These are phyloP conservation scores for Neurospora hispaniola DNA, from an alignment of 495 filamentous ascomycete genomes.

Conservation along the genomic window DNA sequence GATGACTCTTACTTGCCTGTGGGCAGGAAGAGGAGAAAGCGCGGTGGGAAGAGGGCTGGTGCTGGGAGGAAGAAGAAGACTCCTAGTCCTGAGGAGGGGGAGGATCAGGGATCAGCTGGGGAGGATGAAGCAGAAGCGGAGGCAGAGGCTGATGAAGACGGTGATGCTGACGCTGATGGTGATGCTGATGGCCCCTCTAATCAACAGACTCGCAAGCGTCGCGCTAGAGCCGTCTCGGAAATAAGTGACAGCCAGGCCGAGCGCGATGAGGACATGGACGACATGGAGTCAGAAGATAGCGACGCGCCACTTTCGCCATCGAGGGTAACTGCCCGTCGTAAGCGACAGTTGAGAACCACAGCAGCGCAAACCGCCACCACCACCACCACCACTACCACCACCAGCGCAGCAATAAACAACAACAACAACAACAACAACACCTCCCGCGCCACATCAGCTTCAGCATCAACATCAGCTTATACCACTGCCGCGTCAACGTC, in stretches of 20 bases:
- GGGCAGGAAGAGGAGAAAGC: conserved; percentile 12
- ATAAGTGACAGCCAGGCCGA: conserved; percentile 15
- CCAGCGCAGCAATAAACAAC: background rate
- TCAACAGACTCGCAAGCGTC: background rate
- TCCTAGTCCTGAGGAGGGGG: background rate
- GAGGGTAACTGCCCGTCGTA: background rate
- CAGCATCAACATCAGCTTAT: background rate
- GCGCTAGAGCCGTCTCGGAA: conserved; percentile 4
- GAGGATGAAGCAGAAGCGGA: background rate
- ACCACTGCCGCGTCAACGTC: background rate
- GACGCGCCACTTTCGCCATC: conserved; percentile 1
- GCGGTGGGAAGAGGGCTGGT: conserved; percentile 19
- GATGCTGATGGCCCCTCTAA: background rate
- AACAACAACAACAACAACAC: background rate
- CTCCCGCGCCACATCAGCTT: background rate
- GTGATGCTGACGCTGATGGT: background rate
- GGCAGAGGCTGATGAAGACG: background rate
- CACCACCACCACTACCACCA: background rate
- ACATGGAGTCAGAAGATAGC: conserved; percentile 5
- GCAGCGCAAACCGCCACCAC: background rate
- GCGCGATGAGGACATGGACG: background rate
- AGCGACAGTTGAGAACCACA: background rate
- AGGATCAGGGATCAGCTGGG: background rate
- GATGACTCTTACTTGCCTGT: conserved; percentile 9
- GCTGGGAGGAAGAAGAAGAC: conserved; percentile 20